Evolutionary conservation across 2,329 filamentous ascomycete species (phyloP), one percentile per base, ranked within the genome.

Genomic region (Hypoxylon sp.): DNA sequence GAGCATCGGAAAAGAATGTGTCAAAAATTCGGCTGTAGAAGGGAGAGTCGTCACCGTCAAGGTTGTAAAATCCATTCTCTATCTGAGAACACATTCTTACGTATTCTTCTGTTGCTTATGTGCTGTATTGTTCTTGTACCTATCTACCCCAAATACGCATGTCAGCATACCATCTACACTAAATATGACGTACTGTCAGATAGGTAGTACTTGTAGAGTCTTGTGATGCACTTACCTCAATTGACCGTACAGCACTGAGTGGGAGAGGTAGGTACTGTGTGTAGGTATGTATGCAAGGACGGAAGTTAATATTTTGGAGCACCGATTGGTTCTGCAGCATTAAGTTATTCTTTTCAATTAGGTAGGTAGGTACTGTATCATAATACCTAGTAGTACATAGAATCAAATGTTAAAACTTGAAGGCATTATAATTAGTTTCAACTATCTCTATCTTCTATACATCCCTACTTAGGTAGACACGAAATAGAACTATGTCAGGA

Each of bases 11-110:
- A 49, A 32, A 59, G 20, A 57, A 57, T 12, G 56, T 50, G n/a
- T 59, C 53, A 34, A 41, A 59, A 21, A 57, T 59, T 17, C 47
- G 49, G 36, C 56, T 57, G 46, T 48, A 56, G 30, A 57, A 54
- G 32, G 52, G 50, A 48, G 56, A 59, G 21, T 59, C 53, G 46
- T 59, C 44, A 45, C 41, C 38, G 34, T 19, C 21, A 23, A 44
- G 37, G 38, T 37, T 47, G 52, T 47, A 53, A 43, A 49, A 48
- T 31, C 38, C 44, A 45, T 41, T 37, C 15, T 52, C 23, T 16
- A 40, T 41, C 20, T 53, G 48, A 50, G 55, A 58, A 45, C 51
- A 58, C 55, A 58, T 58, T 51, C 54, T 55, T 55, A 29, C 9
- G 21, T 25, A 25, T 25, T 25, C 21, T 25, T 6, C 5, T 25